Evolutionary conservation across 2,329 filamentous ascomycete genomes (phyloP).

Genomic region (Orbilia blumenaviensis): DNA sequence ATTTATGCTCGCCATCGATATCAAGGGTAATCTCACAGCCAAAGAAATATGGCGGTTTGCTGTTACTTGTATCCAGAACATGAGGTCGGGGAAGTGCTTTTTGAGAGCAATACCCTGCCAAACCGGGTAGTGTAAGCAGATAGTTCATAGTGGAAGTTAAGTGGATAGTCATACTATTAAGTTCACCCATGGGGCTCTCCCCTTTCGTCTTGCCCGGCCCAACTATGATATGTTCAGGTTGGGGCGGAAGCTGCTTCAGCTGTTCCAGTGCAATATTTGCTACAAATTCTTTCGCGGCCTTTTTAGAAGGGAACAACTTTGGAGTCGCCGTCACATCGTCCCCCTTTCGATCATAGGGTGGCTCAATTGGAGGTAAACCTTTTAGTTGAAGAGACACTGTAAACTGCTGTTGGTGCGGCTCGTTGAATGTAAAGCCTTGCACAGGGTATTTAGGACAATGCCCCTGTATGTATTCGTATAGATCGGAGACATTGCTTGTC

Average conservation of each 20-base stretch:
- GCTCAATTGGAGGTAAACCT: conserved; percentile 1
- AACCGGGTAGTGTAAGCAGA: background rate
- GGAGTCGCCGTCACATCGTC: conserved; percentile 21
- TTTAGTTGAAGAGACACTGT: conserved; percentile 27
- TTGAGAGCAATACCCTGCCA: conserved; percentile 46
- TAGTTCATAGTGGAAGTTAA: background rate
- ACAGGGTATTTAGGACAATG: conserved; percentile 26
- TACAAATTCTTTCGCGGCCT: conserved; percentile 45
- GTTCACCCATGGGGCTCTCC: conserved; percentile 50
- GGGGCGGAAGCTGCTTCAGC: conserved; percentile 2
- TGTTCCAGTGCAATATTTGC: conserved; percentile 19
- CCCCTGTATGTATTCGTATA: conserved; percentile 52
- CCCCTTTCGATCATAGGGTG: conserved; percentile 31
- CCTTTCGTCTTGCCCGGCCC: conserved; percentile 33
- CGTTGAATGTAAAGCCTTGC: conserved; percentile 22
- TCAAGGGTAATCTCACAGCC: conserved; percentile 48
- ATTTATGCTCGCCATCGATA: conserved; percentile 34
- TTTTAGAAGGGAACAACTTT: conserved; percentile 50
- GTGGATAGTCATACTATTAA: conserved; percentile 30
- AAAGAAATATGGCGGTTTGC: conserved; percentile 43
- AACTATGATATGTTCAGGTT: conserved; percentile 34
- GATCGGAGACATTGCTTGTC: conserved; percentile 42
- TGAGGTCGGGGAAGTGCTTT: conserved; percentile 40
- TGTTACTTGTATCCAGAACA: conserved; percentile 47
- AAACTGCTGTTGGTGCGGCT: conserved; percentile 46